Percentiles rank a stretch among this genome's conserved stretches.
Conservation (phyloP, 2,329 filamentous ascomycete genomes). For the Cytospora paraplurivora region DNA sequence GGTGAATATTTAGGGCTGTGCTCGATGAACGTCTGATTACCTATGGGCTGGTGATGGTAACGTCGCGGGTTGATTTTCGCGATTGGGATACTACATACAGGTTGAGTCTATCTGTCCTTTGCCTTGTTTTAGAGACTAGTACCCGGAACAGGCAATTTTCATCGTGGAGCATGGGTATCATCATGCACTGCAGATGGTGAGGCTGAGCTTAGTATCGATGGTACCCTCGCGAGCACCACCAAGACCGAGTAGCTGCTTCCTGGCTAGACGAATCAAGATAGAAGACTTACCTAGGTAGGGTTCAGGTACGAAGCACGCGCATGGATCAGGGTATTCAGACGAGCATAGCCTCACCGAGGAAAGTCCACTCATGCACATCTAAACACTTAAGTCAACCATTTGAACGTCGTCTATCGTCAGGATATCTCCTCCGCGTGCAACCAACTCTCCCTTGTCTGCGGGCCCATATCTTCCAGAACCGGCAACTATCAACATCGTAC, state of each 20-base stretch:
- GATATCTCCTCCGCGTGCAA: conserved; percentile 22
- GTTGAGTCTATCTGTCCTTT: no score
- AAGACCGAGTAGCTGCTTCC: no score
- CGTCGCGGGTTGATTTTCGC: neutral
- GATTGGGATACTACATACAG: no score
- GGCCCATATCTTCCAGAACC: conserved; percentile 3
- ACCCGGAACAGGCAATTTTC: neutral
- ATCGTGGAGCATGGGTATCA: neutral
- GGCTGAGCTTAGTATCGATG: no score
- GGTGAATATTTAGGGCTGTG: conserved; percentile 8
- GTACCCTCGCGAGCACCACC: no score
- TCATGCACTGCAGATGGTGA: no score
- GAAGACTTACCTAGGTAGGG: no score
- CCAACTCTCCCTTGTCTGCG: conserved; percentile 5
- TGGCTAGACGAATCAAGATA: no score
- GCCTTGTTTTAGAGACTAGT: neutral
- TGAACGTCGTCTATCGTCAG: conserved; percentile 18
- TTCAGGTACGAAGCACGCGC: no score
- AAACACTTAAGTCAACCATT: conserved; percentile 5
- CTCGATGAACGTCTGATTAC: neutral
- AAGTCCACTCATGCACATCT: neutral
- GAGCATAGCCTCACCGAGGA: neutral
- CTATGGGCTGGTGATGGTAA: neutral
- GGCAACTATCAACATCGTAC: conserved; percentile 17
- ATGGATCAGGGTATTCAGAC: neutral